phyloP scores from a whole-genome alignment of 371 early-diverging fungal species.

The Umbelopsis sp. region DNA sequence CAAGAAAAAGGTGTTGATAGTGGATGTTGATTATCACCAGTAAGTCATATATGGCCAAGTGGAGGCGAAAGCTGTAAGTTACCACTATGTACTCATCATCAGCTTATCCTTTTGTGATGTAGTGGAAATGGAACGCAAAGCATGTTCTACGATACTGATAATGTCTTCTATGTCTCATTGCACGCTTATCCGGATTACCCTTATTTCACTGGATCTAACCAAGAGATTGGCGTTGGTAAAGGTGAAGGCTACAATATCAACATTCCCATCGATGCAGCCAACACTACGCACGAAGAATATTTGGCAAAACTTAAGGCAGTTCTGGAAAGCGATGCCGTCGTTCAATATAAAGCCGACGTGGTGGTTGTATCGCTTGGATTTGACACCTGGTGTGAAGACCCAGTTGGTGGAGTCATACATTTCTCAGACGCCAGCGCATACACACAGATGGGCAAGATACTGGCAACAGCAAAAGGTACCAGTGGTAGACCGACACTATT shows the following conservation, averaged over 20 bases:
- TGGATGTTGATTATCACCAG: slow-evolving; percentile 73
- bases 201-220: slow-evolving; percentile 62
- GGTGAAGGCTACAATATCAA: slow-evolving; percentile 73
- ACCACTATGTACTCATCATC: not conserved
- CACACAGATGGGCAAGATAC: slow-evolving; percentile 51
- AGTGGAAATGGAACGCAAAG: slow-evolving; percentile 78
- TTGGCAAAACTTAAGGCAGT: slow-evolving; percentile 35
- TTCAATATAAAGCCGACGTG: slow-evolving; percentile 50
- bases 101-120: not conserved
- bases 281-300: slow-evolving; percentile 53
- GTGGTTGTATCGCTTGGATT: slow-evolving; percentile 61
- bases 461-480: slow-evolving; percentile 34
- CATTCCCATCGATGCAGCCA: slow-evolving; percentile 59
- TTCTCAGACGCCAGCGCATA: slow-evolving; percentile 45
- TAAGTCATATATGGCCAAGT: slow-evolving; percentile 26
- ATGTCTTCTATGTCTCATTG: slow-evolving; percentile 61
- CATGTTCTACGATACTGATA: slow-evolving; percentile 64
- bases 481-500: slow-evolving; percentile 60
- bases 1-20: slow-evolving; percentile 51
- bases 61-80: too few relatives aligned
- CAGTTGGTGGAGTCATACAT: slow-evolving; percentile 64
- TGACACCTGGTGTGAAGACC: slow-evolving; percentile 68
- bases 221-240: slow-evolving; percentile 57
- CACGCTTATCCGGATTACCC: slow-evolving; percentile 60
- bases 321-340: slow-evolving; percentile 31